These are phyloP conservation scores for Crithidia mellificae DNA, from an alignment of 208 protist genomes.

Conservation along the genomic window DNA sequence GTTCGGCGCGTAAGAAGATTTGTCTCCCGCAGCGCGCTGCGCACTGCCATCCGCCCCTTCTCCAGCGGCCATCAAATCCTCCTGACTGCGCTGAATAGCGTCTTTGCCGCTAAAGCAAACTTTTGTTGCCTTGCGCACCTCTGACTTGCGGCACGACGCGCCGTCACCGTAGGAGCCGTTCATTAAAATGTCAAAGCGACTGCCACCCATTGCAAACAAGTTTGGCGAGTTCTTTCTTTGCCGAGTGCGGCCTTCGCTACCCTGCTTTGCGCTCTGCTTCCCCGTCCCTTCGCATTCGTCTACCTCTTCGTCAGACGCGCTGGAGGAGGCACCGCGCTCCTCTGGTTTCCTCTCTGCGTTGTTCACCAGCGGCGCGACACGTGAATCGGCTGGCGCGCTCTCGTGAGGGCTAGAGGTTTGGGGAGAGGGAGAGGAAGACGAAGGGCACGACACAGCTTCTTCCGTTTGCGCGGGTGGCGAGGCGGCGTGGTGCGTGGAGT, in stretches of 20 bases:
- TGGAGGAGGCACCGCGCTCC: background rate
- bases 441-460: background rate
- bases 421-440: constrained; percentile 8
- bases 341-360: background rate
- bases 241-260: too few species aligned
- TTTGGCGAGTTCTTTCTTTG: background rate
- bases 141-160: constrained; percentile 27
- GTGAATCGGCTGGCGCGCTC: background rate
- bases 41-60: constrained; percentile 3
- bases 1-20: background rate
- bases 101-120: constrained; percentile 25
- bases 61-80: background rate
- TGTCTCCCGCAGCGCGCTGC: background rate
- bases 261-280: too few species aligned
- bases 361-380: background rate
- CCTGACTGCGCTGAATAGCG: constrained; percentile 1
- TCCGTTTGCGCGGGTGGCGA: background rate
- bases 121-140: constrained; percentile 41
- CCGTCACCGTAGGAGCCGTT: constrained; percentile 23
- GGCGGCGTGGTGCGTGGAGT: background rate
- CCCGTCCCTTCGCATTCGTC: background rate
- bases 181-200: constrained; percentile 65
- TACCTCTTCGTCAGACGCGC: constrained; percentile 1
- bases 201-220: constrained; percentile 32
- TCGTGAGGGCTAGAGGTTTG: background rate